Conservation (phyloP, 352 stramenopile species). For the Pythium diclinum region DNA sequence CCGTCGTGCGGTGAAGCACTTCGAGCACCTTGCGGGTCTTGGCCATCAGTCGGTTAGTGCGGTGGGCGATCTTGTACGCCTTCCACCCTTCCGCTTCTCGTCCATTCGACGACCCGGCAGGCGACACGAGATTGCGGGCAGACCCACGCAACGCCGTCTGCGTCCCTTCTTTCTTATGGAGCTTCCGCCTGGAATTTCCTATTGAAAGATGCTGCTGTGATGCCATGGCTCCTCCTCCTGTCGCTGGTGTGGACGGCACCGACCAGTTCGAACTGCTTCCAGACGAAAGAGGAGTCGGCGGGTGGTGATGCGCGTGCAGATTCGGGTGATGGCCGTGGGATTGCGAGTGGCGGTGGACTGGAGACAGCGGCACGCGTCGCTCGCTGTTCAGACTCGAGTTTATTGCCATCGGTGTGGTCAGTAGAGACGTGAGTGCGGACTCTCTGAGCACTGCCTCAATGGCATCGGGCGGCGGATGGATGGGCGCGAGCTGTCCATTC, state of each 20-base stretch:
- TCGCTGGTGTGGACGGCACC: conserved; percentile 1
- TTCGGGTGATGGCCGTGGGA: neutral
- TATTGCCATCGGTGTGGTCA: neutral
- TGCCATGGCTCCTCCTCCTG: conserved; percentile 1
- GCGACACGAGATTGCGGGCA: conserved; percentile 25
- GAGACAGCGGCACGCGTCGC: neutral
- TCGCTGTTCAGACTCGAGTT: neutral
- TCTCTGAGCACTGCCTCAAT: conserved; percentile 60
- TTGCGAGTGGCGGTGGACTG: neutral
- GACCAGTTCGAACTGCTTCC: conserved; percentile 3
- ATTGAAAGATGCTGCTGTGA: conserved; percentile 11
- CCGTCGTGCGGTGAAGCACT: conserved; percentile 18
- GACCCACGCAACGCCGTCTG: conserved; percentile 21
- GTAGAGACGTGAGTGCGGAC: conserved; percentile 28
- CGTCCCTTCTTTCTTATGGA: conserved; percentile 25
- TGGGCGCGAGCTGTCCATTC: neutral
- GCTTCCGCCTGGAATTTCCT: conserved; percentile 20
- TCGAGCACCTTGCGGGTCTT: conserved; percentile 58
- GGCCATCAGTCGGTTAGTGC: conserved; percentile 53
- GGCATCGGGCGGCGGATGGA: conserved; percentile 33
- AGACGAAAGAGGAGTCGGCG: conserved; percentile 1
- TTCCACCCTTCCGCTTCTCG: conserved; percentile 43
- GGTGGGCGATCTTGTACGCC: conserved; percentile 59
- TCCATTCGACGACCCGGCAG: conserved; percentile 10
- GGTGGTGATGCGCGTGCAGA: conserved; percentile 4